Base-by-base conservation (phyloP, 2,329 filamentous ascomycete species). In the Blastomyces silverae region DNA sequence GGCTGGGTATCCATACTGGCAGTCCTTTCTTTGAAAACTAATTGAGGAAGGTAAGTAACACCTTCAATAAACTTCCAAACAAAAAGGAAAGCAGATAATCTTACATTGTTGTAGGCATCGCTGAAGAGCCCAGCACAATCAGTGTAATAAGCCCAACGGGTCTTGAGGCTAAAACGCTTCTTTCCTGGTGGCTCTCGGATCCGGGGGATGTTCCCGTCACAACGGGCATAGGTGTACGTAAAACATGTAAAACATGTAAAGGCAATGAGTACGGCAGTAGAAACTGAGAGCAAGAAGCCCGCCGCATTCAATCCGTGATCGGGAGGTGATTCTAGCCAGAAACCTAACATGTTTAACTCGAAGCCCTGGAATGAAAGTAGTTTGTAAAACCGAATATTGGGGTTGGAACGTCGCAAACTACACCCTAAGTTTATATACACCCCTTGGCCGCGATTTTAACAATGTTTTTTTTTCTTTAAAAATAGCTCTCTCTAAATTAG, bases 11-110 rank as follows among this genome's bases (percentile, higher is more conserved):
- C 46, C 46, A 48, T 22, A 48, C 46, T 8, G 46, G 46, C 20
- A 48, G 20, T 22, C 46, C 46, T 22, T 48, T 48, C 46, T 48
- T 48, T 48, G 46, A 48, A 48, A 48, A 48, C 46, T 48, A 44
- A 17, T 48, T 48, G 46, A 48, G 46, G 46, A 48, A 48, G 46
- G 46, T 48, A 48, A 48, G 46, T 22, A 48, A 48, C 46, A 48
- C 3, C 1, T n/a, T 48, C 46, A 10, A 22, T 7, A 48, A 48
- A 48, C 20, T 48, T 48, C 20, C 46, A 48, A 48, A 44, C 42
- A 44, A 44, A 44, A 44, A 44, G 15, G 42, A 5, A 44, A 44
- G 20, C 4, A n/a, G 46, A 2, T 8, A 10, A 15, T n/a, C 46
- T 48, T 22, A 48, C 46, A 48, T 48, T 48, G 46, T 48, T 48